phyloP scores from a whole-genome alignment of 148 eudicot species.

The Selenicereus undatus region DNA sequence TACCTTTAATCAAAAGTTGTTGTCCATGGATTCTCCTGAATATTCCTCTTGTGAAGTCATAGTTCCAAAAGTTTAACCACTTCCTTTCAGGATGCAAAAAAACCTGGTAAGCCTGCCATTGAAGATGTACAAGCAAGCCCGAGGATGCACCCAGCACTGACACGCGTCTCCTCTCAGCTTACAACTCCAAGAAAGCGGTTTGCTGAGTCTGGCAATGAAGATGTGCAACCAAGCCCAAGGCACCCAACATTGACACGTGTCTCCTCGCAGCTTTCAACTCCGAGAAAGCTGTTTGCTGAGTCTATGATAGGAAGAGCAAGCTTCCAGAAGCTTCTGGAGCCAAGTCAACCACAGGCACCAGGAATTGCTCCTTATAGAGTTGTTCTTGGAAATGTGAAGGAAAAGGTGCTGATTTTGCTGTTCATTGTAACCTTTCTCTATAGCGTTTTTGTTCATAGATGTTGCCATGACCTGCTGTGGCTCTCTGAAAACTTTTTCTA shows the following conservation, averaged over 20 bases:
- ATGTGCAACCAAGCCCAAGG: constrained; percentile 16
- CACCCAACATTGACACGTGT: constrained; percentile 28
- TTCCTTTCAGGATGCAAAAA: constrained; percentile 41
- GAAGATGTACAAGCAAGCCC: constrained; percentile 16
- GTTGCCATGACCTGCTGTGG: not conserved
- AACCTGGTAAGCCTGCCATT: constrained; percentile 16
- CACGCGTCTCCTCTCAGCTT: constrained; percentile 42
- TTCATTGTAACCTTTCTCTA: not conserved
- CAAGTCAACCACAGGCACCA: constrained; percentile 60
- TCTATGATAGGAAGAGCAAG: constrained; percentile 68
- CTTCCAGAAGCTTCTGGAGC: constrained; percentile 88
- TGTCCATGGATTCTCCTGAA: not conserved
- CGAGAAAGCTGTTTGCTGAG: constrained; percentile 66
- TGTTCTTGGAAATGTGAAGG: constrained; percentile 82
- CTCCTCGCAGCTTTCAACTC: constrained; percentile 48
- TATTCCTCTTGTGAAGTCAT: not conserved
- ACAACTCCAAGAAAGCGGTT: constrained; percentile 55
- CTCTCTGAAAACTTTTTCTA: not conserved
- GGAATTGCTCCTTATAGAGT: constrained; percentile 77
- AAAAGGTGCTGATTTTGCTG: constrained; percentile 47
- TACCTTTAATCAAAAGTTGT: not conserved
- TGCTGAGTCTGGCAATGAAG: not conserved
- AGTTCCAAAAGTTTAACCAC: not conserved
- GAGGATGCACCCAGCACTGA: constrained; percentile 20
- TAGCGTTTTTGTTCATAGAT: not conserved